Evolutionary conservation across 768 basidiomycete genomes (phyloP), one percentile per base, ranked within the genome.

Genomic region (Clathrus columnatus): DNA sequence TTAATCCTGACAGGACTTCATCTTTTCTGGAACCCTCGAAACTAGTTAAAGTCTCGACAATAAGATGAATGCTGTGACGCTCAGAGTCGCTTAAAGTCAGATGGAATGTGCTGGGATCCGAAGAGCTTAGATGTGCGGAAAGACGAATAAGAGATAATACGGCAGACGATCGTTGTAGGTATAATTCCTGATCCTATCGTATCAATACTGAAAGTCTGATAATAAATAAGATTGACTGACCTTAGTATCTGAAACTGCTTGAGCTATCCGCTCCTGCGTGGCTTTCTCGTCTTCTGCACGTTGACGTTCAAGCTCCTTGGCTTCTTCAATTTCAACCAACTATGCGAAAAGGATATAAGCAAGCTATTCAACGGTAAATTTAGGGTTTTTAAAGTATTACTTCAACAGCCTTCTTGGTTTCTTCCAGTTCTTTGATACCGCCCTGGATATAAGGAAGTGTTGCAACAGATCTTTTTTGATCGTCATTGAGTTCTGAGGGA

Each of bases 351-450:
- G 20, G 18, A 18, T 17, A 20, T 36, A 30, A 1, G 36, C 29
- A 30, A 36, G 21, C 3, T 36, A 30, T 24, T 14, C 7, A 53
- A 41, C 27, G 24, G n/a, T 28, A 44, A 51, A 27, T 16, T 48
- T 47, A 43, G 28, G 28, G 16, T 54, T 26, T 28, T 7, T 36
- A 29, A 27, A 29, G 20, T 20, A 20, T 47, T 45, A 91, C 92
- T 80, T 95, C 90, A 59, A 93, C 76, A 42, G 78, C 81, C 67
- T 87, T 91, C 68, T 85, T 87, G 44, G 92, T 79, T 56, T 93
- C 92, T 23, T 80, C 82, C 14, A 95, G 70, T 62, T 94, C 92
- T 63, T 88, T 90, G 61, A 83, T 78, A 41, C 83, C 74, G 8
- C 83, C 87, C 63, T 94, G 91, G 20, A 94, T 73, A 5, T 76